These are phyloP conservation scores for Rutstroemia sydowiana DNA, from an alignment of 2,329 filamentous ascomycete species.

Conservation along the genomic window DNA sequence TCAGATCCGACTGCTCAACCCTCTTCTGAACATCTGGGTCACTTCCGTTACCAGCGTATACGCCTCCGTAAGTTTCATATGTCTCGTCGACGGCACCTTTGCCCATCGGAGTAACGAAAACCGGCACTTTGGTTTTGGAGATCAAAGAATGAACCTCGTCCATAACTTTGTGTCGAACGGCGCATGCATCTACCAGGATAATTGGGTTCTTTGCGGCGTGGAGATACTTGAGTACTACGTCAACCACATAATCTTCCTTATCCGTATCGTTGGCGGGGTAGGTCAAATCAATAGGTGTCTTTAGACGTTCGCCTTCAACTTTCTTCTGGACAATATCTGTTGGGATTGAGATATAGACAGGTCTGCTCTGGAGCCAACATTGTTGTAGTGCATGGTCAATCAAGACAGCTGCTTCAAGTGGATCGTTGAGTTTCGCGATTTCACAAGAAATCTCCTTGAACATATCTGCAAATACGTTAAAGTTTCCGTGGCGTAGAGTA, in stretches of 20 bases:
- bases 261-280: slow-evolving; percentile 59
- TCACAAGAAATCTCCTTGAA: slow-evolving; percentile 63
- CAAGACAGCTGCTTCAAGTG: slow-evolving; percentile 60
- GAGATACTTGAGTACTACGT: slow-evolving; percentile 67
- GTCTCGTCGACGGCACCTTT: slow-evolving; percentile 78
- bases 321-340: slow-evolving; percentile 74
- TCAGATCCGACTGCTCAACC: slow-evolving; percentile 62
- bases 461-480: slow-evolving; percentile 77
- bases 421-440: slow-evolving; percentile 62
- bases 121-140: slow-evolving; percentile 65
- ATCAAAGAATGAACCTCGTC: slow-evolving; percentile 67
- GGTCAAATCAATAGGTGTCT: slow-evolving; percentile 61
- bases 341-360: slow-evolving; percentile 78
- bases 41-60: slow-evolving; percentile 76
- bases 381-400: slow-evolving; percentile 72
- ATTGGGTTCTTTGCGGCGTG: slow-evolving; percentile 66
- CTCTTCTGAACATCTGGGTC: slow-evolving; percentile 54
- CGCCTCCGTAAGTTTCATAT: slow-evolving; percentile 68
- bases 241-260: slow-evolving; percentile 75
- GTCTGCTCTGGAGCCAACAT: slow-evolving; percentile 66
- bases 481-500: slow-evolving; percentile 71
- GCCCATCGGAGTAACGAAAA: slow-evolving; percentile 86
- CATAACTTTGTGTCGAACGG: slow-evolving; percentile 67
- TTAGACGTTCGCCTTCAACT: slow-evolving; percentile 64
- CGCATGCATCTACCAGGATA: slow-evolving; percentile 76